Base-by-base conservation (phyloP, 345 rosid genomes). In the Crucihimalaya himalaica region DNA sequence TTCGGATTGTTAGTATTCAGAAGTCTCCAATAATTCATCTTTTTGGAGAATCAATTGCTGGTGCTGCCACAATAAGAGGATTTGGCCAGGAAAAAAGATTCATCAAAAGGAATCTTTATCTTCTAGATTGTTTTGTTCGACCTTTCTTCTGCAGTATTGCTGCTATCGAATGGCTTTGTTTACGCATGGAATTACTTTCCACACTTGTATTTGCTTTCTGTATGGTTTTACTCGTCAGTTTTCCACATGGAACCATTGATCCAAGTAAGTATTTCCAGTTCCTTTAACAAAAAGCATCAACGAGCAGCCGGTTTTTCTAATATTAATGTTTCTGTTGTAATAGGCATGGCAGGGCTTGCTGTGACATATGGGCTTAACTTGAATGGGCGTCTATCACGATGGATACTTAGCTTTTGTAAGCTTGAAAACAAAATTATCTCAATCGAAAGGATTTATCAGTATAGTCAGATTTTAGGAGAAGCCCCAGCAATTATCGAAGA, bases 321-420 rank as follows among this genome's bases (percentile, higher is more conserved):
- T 56, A 54, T 51, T 27, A 23, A 40, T 78, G 68, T 58, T 67
- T 75, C 46, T 73, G 75, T 37, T 74, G 64, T 75, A 46, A 69
- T 76, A 95, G 99, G 98, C 78, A 96, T 96, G 99, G 99, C 99
- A 15, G 99, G 99, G 74, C 98, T 96, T 68, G 99, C 99, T 47
- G 98, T 96, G 69, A 96, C 99, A 15, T 96, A 96, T 64, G 99
- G 99, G 58, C 98, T 96, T 66, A 96, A 96, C 81, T 83, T 96
- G 77, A 96, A 96, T 56, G 98, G 97, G 62, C 96, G 99, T 48
- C 75, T 96, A 54, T 96, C 99, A 23, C 81, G 99, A 68, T 96
- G 99, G 99, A 92, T 96, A 75, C 98, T 96, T 59, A 96, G 99
- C 85, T 96, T 90, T 83, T 96, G 99, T 86, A 96, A 96, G 83